These are phyloP conservation scores for Suillus americanus DNA, from an alignment of 768 basidiomycete species.

Conservation along the genomic window DNA sequence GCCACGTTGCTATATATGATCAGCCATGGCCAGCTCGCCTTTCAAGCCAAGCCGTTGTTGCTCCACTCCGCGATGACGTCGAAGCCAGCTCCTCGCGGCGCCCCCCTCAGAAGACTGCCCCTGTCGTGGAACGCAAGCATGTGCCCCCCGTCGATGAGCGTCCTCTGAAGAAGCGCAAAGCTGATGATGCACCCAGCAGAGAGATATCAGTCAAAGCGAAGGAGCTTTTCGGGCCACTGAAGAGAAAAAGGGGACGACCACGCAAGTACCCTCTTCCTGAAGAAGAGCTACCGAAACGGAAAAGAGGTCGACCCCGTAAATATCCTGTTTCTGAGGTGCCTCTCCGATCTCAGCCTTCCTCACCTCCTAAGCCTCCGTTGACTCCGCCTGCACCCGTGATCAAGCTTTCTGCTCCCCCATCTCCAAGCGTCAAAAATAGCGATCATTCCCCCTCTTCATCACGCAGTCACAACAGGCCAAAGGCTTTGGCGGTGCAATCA, in stretches of 20 bases:
- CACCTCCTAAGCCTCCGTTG: conserved; percentile 11
- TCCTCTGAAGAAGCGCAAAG: conserved; percentile 51
- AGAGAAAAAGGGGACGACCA: conserved; percentile 34
- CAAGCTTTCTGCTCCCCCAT: conserved; percentile 17
- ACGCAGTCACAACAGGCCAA: conserved; percentile 32
- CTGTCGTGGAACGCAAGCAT: conserved; percentile 56
- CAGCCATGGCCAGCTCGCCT: conserved; percentile 69
- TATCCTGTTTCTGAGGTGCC: conserved; percentile 18
- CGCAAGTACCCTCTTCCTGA: conserved; percentile 34
- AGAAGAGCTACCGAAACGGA: conserved; percentile 30
- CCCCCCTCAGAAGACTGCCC: conserved; percentile 49
- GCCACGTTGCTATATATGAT: conserved; percentile 77
- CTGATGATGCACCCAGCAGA: conserved; percentile 31
- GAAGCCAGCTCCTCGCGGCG: conserved; percentile 39
- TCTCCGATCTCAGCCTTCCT: conserved; percentile 11
- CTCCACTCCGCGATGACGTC: conserved; percentile 45
- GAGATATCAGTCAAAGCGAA: conserved; percentile 35
- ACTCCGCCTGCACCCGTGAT: conserved; percentile 12
- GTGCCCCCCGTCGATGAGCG: conserved; percentile 42
- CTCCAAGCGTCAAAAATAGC: conserved; percentile 21
- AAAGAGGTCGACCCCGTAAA: conserved; percentile 36
- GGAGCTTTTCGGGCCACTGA: conserved; percentile 30
- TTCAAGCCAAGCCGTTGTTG: conserved; percentile 41
- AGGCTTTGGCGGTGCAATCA: conserved; percentile 43
- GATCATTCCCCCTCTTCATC: conserved; percentile 24